These are phyloP conservation scores for Suillus cothurnatus DNA, from an alignment of 768 basidiomycete species.

Conservation along the genomic window DNA sequence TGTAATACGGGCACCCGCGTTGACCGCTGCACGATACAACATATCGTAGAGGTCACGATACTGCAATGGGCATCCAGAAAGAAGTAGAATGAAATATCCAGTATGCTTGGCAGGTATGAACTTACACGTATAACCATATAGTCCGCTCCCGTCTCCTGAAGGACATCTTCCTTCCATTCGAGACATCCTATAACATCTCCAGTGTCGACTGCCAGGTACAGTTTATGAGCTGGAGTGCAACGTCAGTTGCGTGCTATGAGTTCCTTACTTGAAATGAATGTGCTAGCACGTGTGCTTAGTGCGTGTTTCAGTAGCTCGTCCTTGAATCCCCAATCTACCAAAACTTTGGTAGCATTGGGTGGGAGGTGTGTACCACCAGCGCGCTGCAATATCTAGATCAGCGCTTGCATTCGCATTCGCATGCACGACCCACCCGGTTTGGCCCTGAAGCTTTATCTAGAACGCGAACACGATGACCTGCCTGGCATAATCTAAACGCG, in stretches of 20 bases:
- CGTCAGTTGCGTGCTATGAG: background rate
- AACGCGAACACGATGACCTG: constrained; percentile 62
- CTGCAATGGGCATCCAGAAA: constrained; percentile 30
- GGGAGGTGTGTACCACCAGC: constrained; percentile 49
- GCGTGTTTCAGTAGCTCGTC: constrained; percentile 43
- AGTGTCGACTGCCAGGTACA: constrained; percentile 38
- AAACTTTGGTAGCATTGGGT: constrained; percentile 60
- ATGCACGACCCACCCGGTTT: constrained; percentile 34
- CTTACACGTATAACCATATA: constrained; percentile 55
- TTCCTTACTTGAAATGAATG: constrained; percentile 27
- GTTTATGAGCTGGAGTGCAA: background rate
- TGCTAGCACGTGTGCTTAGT: constrained; percentile 24
- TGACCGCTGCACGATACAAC: constrained; percentile 47
- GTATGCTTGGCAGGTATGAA: background rate
- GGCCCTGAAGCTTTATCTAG: constrained; percentile 53
- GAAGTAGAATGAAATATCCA: constrained; percentile 13
- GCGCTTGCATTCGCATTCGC: background rate
- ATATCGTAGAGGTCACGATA: constrained; percentile 56
- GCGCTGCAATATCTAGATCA: constrained; percentile 25
- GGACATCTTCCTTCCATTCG: constrained; percentile 50
- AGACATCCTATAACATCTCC: constrained; percentile 49
- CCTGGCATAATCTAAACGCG: constrained; percentile 56
- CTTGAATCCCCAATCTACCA: constrained; percentile 58
- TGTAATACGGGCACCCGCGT: constrained; percentile 52
- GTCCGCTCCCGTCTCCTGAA: constrained; percentile 54